Evolutionary conservation across 495 filamentous ascomycete species (phyloP).

Genomic region (Penicillium subrubescens): DNA sequence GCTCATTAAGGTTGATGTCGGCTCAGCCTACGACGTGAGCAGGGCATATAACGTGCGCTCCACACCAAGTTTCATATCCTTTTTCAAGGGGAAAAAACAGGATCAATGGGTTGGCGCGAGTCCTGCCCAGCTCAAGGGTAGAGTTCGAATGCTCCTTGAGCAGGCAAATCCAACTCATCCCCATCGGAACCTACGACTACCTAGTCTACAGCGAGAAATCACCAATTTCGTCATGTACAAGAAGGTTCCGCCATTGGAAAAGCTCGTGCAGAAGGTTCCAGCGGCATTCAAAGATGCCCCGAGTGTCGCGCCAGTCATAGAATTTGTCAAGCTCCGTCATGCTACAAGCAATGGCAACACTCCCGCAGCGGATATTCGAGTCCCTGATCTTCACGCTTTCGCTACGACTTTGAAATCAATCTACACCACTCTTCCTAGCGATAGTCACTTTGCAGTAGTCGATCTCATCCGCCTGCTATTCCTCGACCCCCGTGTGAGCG

Average conservation of each 20-base stretch:
- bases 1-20: slow-evolving; percentile 84
- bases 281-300: slow-evolving; percentile 52
- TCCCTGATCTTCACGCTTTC: slow-evolving; percentile 52
- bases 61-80: slow-evolving; percentile 92
- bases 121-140: slow-evolving; percentile 64
- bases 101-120: slow-evolving; percentile 82
- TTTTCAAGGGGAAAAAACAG: slow-evolving; percentile 72
- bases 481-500: slow-evolving; percentile 80
- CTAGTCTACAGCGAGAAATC: slow-evolving; percentile 63
- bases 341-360: slow-evolving; percentile 17
- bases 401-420: slow-evolving; percentile 35
- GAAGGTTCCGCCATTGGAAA: slow-evolving; percentile 82
- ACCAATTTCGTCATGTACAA: slow-evolving; percentile 70
- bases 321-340: slow-evolving; percentile 59
- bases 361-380: slow-evolving; percentile 49
- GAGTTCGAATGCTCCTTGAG: slow-evolving; percentile 71
- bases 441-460: slow-evolving; percentile 72
- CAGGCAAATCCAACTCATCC: slow-evolving; percentile 79
- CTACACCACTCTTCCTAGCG: slow-evolving; percentile 31
- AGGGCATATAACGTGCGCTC: slow-evolving; percentile 67
- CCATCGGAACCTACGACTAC: slow-evolving; percentile 69
- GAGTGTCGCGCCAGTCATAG: slow-evolving; percentile 57
- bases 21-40: slow-evolving; percentile 64
- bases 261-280: slow-evolving; percentile 76
- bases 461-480: slow-evolving; percentile 80